Evolutionary conservation across 2,329 filamentous ascomycete genomes (phyloP).

Genomic region (Arthroderma sp.): DNA sequence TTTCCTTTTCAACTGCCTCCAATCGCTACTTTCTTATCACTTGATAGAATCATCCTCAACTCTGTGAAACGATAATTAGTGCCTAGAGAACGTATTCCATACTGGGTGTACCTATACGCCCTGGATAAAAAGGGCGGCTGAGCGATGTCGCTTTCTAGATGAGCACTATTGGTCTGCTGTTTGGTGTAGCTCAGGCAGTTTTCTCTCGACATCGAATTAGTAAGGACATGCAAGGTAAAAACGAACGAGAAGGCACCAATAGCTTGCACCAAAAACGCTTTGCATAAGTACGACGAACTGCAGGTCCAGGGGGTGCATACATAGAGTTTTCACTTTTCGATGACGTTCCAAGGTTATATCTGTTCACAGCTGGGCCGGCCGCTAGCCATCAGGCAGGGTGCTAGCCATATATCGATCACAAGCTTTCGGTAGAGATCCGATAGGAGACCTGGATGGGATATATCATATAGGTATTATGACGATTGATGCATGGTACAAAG

Average conservation of each 20-base stretch:
- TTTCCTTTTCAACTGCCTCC: too few species aligned
- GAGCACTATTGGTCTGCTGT: too few species aligned
- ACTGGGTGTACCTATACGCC: too few species aligned
- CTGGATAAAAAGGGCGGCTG: too few species aligned
- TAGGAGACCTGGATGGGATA: background rate
- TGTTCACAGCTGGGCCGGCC: background rate
- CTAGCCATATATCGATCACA: background rate
- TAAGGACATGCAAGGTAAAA: background rate
- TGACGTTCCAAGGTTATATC: background rate
- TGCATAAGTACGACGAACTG: too few species aligned
- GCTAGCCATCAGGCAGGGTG: background rate
- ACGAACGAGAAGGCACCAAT: background rate
- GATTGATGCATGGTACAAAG: background rate
- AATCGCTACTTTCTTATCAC: too few species aligned
- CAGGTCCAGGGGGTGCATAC: background rate
- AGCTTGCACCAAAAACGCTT: background rate
- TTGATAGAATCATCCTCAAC: too few species aligned
- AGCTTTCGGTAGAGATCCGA: background rate
- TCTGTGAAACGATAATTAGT: too few species aligned
- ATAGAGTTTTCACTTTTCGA: background rate
- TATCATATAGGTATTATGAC: background rate
- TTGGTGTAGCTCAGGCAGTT: too few species aligned
- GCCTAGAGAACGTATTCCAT: too few species aligned
- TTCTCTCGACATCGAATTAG: background rate
- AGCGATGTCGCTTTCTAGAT: too few species aligned